A percentile compares a stretch with the other conserved stretches of the same genome.
Evolutionary conservation across 331 rosid genomes (phyloP).

Genomic region (Dryas integrifolia): DNA sequence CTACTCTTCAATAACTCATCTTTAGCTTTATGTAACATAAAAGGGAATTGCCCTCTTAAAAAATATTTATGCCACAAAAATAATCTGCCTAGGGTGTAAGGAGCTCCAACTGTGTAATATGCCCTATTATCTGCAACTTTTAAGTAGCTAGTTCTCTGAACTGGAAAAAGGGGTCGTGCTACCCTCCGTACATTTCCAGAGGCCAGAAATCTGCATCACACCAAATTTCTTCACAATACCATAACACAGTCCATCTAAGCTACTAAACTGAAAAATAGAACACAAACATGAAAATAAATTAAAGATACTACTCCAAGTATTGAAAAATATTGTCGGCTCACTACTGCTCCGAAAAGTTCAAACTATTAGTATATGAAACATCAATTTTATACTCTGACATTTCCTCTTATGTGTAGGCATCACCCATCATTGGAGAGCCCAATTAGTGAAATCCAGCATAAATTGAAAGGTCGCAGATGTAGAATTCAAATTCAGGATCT

Average conservation of each 20-base stretch:
- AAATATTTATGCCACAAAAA: conserved; percentile 29
- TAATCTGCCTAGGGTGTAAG: conserved; percentile 31
- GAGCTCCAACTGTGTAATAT: conserved; percentile 27
- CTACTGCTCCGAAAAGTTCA: background rate
- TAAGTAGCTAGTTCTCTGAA: conserved; percentile 24
- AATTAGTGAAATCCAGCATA: background rate
- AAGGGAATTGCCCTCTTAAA: conserved; percentile 34
- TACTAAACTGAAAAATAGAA: background rate
- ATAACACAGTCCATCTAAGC: conserved; percentile 14
- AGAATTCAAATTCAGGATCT: background rate
- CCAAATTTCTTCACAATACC: conserved; percentile 23
- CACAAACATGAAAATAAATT: conserved; percentile 4
- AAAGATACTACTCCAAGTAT: background rate
- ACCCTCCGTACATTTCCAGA: conserved; percentile 45
- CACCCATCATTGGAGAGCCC: background rate
- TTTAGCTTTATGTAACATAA: conserved; percentile 32
- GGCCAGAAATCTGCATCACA: conserved; percentile 51
- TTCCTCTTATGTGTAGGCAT: background rate
- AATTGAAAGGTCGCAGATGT: background rate
- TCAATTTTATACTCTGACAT: background rate
- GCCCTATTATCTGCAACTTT: conserved; percentile 26
- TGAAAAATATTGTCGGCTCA: background rate
- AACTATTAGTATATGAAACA: background rate
- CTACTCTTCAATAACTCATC: conserved; percentile 26
- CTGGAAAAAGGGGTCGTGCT: conserved; percentile 32